Evolutionary conservation across 2,329 filamentous ascomycete genomes (phyloP), one percentile per base, ranked within the genome.

Genomic region (Botrytis fabae): DNA sequence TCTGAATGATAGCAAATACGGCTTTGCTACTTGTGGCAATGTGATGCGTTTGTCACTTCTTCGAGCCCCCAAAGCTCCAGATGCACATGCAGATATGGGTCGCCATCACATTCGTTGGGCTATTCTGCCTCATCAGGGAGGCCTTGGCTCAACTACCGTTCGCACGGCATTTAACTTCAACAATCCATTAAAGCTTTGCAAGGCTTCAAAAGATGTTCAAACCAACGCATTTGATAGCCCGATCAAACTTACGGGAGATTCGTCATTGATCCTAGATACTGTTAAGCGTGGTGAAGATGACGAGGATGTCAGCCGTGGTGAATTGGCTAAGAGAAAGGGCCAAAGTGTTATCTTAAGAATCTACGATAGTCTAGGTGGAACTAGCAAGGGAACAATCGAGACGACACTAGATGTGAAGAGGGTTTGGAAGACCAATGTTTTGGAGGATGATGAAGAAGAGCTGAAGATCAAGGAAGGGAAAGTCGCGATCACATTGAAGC

Each of bases 211-310:
- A 76, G 81, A 81, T 10, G 82, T 84, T 1, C 82, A 84, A 2
- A 77, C 82, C 9, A 83, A 83, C 2, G 83, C 84, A 44, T 81
- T 83, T 32, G 83, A 85, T 22, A 78, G 70, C 60, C 88, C 92
- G 0, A 88, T 98, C 79, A 87, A 87, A 74, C 83, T 98, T n/a
- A 85, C 85, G 1, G 91, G 91, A 63, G 85, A 87, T 62, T 81
- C 86, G 16, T 91, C 92, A 4, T 84, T 99, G 32, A 85, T 99
- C 5, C 85, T 99, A 0, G 96, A 99, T 81, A 92, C 91, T 0
- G 87, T 99, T 82, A 99, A 99, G 87, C 91, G 96, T 73, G 96
- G 93, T n/a, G 93, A 95, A 80, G 93, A 95, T 78, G 93, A 95
- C 77, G 90, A 92, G 79, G 93, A 94, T 77, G 88, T 94, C 61